phyloP scores from a whole-genome alignment of 495 filamentous ascomycete genomes.

The Cercophora sp. region DNA sequence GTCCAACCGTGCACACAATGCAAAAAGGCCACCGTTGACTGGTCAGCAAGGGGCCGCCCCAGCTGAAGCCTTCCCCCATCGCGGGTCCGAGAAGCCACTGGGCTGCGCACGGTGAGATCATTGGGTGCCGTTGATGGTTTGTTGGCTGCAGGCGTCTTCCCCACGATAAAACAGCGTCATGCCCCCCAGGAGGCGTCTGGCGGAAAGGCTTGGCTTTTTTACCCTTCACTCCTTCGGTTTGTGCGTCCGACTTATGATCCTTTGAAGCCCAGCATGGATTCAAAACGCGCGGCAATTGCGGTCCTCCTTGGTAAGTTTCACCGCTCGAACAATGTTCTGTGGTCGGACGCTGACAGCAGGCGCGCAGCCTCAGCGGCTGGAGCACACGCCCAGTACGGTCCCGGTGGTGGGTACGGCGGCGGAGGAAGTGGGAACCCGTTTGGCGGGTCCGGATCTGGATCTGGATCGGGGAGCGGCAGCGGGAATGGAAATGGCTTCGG shows the following conservation, averaged over 20 bases:
- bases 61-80: slow-evolving; percentile 1
- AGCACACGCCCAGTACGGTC: slow-evolving; percentile 9
- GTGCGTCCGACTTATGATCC: neutral
- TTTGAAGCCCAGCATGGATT: neutral
- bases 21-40: neutral
- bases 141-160: neutral
- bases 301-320: slow-evolving; percentile 5
- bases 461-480: slow-evolving; percentile 10
- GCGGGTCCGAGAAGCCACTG: slow-evolving; percentile 1
- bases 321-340: too few relatives aligned
- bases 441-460: slow-evolving; percentile 1
- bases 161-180: neutral
- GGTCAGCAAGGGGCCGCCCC: neutral
- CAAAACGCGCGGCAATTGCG: neutral
- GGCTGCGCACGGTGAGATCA: slow-evolving; percentile 4
- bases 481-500: slow-evolving; percentile 7
- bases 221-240: neutral
- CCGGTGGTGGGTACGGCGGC: neutral
- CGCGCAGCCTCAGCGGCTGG: slow-evolving; percentile 1
- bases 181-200: neutral
- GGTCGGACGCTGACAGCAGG: neutral
- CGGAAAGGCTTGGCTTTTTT: neutral
- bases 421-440: slow-evolving; percentile 3
- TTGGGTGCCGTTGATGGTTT: neutral
- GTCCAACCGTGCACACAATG: neutral